Evolutionary conservation across 257 asterid species (phyloP).

Genomic region (Eucommia ulmoides): DNA sequence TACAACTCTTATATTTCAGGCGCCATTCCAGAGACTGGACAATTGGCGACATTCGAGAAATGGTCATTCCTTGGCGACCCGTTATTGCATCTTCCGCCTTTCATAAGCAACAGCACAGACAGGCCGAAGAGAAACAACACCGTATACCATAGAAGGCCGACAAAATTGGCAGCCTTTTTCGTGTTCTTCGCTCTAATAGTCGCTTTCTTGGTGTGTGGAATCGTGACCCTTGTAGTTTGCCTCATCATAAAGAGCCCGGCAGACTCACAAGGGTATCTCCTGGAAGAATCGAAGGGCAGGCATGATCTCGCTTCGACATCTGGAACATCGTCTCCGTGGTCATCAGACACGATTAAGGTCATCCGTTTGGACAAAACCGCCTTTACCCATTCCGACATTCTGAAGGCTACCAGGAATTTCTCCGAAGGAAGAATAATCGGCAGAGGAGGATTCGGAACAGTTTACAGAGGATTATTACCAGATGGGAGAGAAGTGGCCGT

Average conservation of each 20-base stretch:
- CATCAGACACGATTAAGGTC: constrained; percentile 46
- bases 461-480: constrained; percentile 68
- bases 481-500: constrained; percentile 82
- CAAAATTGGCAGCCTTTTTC: constrained; percentile 25
- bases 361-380: constrained; percentile 69
- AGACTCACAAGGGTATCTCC: constrained; percentile 26
- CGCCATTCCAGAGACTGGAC: constrained; percentile 49
- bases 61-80: constrained; percentile 74
- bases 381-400: constrained; percentile 76
- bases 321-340: constrained; percentile 57
- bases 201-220: constrained; percentile 49
- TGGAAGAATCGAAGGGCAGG: constrained; percentile 38
- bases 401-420: constrained; percentile 66
- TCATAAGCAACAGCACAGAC: constrained; percentile 30
- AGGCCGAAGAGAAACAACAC: constrained; percentile 3
- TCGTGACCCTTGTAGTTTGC: constrained; percentile 44
- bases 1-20: constrained; percentile 69
- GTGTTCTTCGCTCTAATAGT: constrained; percentile 36
- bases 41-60: constrained; percentile 59
- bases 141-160: constrained; percentile 3
- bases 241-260: constrained; percentile 38
- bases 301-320: constrained; percentile 40
- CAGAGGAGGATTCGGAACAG: constrained; percentile 79
- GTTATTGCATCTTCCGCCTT: constrained; percentile 48
- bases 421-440: constrained; percentile 73